These are phyloP conservation scores for Zelonia costaricensis DNA, from an alignment of 208 protist genomes.

Conservation along the genomic window DNA sequence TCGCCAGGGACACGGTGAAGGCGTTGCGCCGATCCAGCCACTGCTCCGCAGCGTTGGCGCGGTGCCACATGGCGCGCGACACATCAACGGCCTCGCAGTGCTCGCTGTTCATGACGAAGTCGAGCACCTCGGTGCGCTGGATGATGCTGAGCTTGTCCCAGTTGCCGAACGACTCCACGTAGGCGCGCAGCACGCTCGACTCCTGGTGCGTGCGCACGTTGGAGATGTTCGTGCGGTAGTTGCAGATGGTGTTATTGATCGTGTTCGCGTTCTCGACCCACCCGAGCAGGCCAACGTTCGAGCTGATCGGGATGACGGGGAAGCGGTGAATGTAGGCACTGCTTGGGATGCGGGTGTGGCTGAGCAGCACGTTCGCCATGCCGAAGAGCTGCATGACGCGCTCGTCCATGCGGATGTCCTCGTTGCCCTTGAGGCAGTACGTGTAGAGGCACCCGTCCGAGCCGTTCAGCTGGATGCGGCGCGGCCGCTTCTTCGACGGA, in stretches of 20 bases:
- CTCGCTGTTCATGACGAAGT: conserved; percentile 98
- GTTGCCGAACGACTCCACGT: conserved; percentile 90
- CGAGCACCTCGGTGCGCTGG: conserved; percentile 96
- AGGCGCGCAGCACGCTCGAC: conserved; percentile 69
- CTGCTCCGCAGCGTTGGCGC: conserved; percentile 96
- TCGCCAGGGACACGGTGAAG: conserved; percentile 98
- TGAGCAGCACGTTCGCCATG: conserved; percentile 99
- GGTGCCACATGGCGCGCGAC: conserved; percentile 96
- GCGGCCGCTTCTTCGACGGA: conserved; percentile 99
- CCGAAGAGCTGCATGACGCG: conserved; percentile 99
- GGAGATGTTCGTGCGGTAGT: conserved; percentile 95
- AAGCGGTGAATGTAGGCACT: conserved; percentile 95
- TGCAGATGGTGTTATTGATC: conserved; percentile 98
- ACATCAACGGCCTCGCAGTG: conserved; percentile 88
- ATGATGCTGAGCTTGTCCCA: conserved; percentile 91
- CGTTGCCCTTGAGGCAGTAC: conserved; percentile 99
- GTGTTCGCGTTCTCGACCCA: conserved; percentile 99
- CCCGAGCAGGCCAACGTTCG: conserved; percentile 98
- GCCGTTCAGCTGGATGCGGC: conserved; percentile 96
- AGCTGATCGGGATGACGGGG: conserved; percentile 98
- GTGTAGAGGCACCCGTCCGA: conserved; percentile 96
- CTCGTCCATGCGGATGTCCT: conserved; percentile 99
- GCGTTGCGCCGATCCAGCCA: conserved; percentile 98
- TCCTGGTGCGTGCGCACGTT: conserved; percentile 88
- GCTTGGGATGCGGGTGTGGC: conserved; percentile 82